Evolutionary conservation across 257 asterid genomes (phyloP).

Genomic region (Nyctanthes arbortristis): DNA sequence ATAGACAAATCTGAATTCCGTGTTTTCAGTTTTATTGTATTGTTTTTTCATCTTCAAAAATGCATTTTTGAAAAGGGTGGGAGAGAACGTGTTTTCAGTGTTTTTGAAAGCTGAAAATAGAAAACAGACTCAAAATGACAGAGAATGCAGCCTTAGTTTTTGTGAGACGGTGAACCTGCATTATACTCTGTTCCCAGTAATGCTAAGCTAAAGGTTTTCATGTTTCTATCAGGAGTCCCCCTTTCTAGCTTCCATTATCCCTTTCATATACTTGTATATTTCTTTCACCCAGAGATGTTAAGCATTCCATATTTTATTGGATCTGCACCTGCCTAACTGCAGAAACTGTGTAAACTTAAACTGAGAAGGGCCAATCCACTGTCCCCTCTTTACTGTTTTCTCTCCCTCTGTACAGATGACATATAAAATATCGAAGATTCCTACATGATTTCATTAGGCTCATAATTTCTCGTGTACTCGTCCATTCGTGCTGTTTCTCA

Average conservation of each 20-base stretch:
- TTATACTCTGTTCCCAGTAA: background rate
- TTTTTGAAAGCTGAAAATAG: no score
- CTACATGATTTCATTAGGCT: background rate
- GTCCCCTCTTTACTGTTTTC: background rate
- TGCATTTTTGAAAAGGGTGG: no score
- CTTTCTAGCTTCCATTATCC: background rate
- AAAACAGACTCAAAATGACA: no score
- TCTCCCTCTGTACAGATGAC: background rate
- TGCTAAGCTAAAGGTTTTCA: background rate
- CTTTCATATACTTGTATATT: background rate
- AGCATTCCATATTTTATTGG: background rate
- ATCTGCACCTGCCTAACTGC: background rate
- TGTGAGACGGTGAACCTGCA: no score
- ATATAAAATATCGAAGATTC: background rate
- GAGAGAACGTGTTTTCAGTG: no score
- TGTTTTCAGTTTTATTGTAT: no score
- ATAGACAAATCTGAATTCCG: no score
- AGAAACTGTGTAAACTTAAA: background rate
- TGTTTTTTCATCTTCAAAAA: no score
- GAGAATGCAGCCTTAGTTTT: no score
- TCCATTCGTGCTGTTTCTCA: background rate
- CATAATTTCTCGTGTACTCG: background rate
- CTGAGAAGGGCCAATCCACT: background rate
- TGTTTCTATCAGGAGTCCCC: background rate
- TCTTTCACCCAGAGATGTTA: background rate